These are phyloP conservation scores for Plasmopara halstedii DNA, from an alignment of 352 stramenopile species.

Conservation along the genomic window DNA sequence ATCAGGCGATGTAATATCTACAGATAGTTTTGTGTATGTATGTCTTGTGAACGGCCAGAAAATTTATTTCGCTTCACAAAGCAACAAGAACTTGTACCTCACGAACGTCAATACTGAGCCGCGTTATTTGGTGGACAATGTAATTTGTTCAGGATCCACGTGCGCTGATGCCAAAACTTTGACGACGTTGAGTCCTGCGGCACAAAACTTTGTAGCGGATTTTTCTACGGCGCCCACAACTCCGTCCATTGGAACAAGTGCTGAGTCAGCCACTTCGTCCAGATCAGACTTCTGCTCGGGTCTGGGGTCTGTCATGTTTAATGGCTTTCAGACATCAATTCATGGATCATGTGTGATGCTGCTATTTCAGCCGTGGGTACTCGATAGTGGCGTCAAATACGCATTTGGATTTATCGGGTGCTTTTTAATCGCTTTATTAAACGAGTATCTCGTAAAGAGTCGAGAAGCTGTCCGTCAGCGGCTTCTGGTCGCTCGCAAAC, in stretches of 20 bases:
- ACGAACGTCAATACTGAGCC: conserved; percentile 42
- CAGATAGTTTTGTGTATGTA: conserved; percentile 58
- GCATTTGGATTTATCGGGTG: conserved; percentile 58
- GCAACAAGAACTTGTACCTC: conserved; percentile 58
- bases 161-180: conserved; percentile 61
- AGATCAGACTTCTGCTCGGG: conserved; percentile 47
- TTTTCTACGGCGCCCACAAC: conserved; percentile 14
- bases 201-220: conserved; percentile 27
- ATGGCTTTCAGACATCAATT: conserved; percentile 70
- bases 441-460: conserved; percentile 55
- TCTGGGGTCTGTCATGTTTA: conserved; percentile 75
- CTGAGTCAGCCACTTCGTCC: conserved; percentile 14
- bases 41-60: conserved; percentile 75
- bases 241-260: conserved; percentile 14
- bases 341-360: conserved; percentile 64
- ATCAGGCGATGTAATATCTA: conserved; percentile 42
- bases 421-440: conserved; percentile 53
- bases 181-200: conserved; percentile 38
- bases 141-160: conserved; percentile 43
- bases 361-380: conserved; percentile 75
- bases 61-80: conserved; percentile 75
- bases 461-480: conserved; percentile 43
- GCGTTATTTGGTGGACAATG: conserved; percentile 41
- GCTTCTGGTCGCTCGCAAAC: conserved; percentile 32
- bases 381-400: conserved; percentile 70